These are phyloP conservation scores for Starmerella cellae DNA, from an alignment of 805 yeast genomes.

Conservation along the genomic window DNA sequence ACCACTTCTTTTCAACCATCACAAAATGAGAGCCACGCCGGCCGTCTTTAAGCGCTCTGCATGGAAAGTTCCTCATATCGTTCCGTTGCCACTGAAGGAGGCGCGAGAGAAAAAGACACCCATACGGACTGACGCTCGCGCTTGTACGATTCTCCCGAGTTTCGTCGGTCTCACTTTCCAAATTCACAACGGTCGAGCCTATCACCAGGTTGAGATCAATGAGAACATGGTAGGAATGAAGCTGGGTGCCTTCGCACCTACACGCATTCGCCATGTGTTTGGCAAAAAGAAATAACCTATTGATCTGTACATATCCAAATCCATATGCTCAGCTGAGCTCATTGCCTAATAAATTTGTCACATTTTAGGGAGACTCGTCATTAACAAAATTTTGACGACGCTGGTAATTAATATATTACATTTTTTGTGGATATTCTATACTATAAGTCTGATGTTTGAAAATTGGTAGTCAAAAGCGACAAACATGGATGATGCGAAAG, in stretches of 20 bases:
- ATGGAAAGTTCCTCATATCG: conserved; percentile 69
- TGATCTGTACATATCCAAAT: not conserved
- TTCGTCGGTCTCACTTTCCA: conserved; percentile 91
- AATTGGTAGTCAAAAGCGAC: no score
- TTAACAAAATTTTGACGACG: no score
- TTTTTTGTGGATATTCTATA: no score
- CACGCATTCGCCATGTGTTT: conserved; percentile 77
- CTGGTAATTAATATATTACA: no score
- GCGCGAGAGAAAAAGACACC: conserved; percentile 73
- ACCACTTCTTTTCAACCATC: no score
- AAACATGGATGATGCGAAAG: no score
- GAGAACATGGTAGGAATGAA: conserved; percentile 97
- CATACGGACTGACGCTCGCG: conserved; percentile 87
- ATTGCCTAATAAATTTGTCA: no score
- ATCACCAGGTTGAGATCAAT: conserved; percentile 69
- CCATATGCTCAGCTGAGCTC: no score
- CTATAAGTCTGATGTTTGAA: no score
- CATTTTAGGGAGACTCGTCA: no score
- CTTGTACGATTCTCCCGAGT: conserved; percentile 89
- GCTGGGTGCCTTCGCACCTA: conserved; percentile 89
- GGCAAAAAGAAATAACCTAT: conserved; percentile 30
- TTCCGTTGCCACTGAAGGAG: conserved; percentile 82
- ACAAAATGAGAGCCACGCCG: conserved; percentile 27
- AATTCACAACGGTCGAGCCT: conserved; percentile 91
- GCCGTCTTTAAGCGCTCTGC: conserved; percentile 30